Evolutionary conservation across 164 flowering plant species (phyloP), one percentile per base, ranked within the genome.

Genomic region (Warburgia ugandensis): DNA sequence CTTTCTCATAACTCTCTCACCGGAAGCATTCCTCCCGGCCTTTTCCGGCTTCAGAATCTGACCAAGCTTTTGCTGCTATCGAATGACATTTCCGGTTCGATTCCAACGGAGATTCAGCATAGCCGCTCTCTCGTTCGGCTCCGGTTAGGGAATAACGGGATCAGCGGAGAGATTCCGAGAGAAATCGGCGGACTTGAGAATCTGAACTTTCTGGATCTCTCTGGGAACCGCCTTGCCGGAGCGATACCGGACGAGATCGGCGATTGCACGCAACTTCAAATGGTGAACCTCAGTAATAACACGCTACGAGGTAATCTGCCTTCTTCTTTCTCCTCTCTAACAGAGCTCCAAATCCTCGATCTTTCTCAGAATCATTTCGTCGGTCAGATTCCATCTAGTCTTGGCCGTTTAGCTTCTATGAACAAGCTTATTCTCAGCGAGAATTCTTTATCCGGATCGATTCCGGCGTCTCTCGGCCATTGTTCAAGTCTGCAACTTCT

Each of bases 31-130:
- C 95, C 97, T 6, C 54, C 83, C 0, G 74, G 81, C 5, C 26
- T 91, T 17, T 87, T 91, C 57, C 70, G 67, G 67, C 79, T 91
- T 4, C 61, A 44, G 7, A 87, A 85, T 53, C 70, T 91, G 45
- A 83, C 92, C 7, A 91, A 87, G 62, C 70, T 91, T 36, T 78
- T 91, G 14, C 59, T 91, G 69, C 64, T 91, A 25, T 75, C 75
- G 4, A 87, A 91, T 62, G 86, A 75, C 20, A 67, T 91, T 13
- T 84, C 96, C 0, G 98, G 98, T 31, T 25, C 62, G 1, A 78
- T 91, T 12, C 96, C 98, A 0, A 64, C 60, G 0, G 87, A 83
- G 44, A 73, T 91, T 16, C 92, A 94, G 14, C 63, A 69, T 26
- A 73, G 80, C 49, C 70, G 61, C 26, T 81, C 94, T 16, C 82